Base-by-base conservation (phyloP, 2,329 filamentous ascomycete genomes). In the Cordyceps tenuipes region DNA sequence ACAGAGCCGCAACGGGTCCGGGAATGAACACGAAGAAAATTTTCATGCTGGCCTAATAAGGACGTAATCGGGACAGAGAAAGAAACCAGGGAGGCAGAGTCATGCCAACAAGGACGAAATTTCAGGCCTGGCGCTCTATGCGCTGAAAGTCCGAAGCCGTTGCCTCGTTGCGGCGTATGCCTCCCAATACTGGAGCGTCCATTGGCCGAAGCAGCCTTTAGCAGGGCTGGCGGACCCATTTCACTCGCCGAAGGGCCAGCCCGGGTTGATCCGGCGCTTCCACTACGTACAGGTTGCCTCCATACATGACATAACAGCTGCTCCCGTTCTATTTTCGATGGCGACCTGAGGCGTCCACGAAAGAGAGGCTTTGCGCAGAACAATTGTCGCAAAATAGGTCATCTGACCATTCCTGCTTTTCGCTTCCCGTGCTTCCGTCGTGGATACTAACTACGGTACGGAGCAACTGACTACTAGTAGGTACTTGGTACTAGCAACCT, bases 321-420 rank as follows among this genome's bases (percentile, higher is more conserved):
- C 34, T 57, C 46, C 57, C 57, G 57, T 59, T 47, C 41, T n/a
- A 36, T 59, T 59, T 59, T 59, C 57, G 57, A 59, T 13, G 57
- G 34, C 44, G 56, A 51, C 48, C 48, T 59, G 49, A 59, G 57
- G 39, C 48, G 47, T 19, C 19, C 15, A 36, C 10, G 12, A 4
- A 46, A 47, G 57, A 59, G 39, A 8, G 5, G 13, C 12, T 59
- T 52, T 53, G 57, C 12, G 48, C 57, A 52, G 48, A 36, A 15
- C 47, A 52, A 52, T 59, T 47, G 19, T 59, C 57, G 48, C 50
- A 46, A 36, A 46, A 10, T 36, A 26, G 1, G 26, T 59, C 57
- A 52, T 51, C 43, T 59, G 57, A 59, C 47, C 36, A 29, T 29
- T 31, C 12, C 36, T 57, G 12, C 13, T 34, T 52, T 59, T 46